Conservation (phyloP, 768 basidiomycete species). For the Naganishia vaughanmartiniae region DNA sequence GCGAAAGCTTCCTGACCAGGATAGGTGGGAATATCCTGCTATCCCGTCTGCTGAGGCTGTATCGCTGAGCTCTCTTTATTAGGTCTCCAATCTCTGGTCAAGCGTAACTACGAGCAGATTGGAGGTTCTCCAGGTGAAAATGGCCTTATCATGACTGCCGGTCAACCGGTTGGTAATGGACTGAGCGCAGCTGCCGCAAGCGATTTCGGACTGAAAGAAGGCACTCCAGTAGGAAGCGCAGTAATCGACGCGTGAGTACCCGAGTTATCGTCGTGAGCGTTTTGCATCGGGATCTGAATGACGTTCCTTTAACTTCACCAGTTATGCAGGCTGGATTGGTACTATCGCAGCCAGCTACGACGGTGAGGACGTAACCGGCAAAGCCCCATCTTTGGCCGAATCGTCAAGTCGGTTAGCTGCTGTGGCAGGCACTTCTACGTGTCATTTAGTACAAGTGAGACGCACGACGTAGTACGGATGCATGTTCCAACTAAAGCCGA, state of each 20-base stretch:
- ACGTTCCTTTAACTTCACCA: constrained; percentile 39
- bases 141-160: constrained; percentile 68
- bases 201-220: constrained; percentile 78
- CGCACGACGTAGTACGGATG: too few relatives aligned
- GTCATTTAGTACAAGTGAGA: constrained; percentile 74
- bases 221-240: constrained; percentile 88
- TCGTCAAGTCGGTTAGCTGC: constrained; percentile 80
- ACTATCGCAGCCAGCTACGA: constrained; percentile 73
- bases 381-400: constrained; percentile 66
- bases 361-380: constrained; percentile 55
- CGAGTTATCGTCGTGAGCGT: too few relatives aligned
- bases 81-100: constrained; percentile 50
- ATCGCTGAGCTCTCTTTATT: background rate
- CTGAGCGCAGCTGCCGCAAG: constrained; percentile 73
- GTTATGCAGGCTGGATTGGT: constrained; percentile 91
- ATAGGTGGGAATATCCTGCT: constrained; percentile 69
- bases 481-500: too few relatives aligned
- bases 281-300: background rate
- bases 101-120: constrained; percentile 69
- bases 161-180: constrained; percentile 77
- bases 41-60: background rate
- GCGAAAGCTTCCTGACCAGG: constrained; percentile 74
- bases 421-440: constrained; percentile 93
- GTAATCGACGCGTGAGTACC: constrained; percentile 83
- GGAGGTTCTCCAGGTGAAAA: constrained; percentile 64